Base-by-base conservation (phyloP, 1,284 basidiomycete species). In the Cryptococcus amylolentus region DNA sequence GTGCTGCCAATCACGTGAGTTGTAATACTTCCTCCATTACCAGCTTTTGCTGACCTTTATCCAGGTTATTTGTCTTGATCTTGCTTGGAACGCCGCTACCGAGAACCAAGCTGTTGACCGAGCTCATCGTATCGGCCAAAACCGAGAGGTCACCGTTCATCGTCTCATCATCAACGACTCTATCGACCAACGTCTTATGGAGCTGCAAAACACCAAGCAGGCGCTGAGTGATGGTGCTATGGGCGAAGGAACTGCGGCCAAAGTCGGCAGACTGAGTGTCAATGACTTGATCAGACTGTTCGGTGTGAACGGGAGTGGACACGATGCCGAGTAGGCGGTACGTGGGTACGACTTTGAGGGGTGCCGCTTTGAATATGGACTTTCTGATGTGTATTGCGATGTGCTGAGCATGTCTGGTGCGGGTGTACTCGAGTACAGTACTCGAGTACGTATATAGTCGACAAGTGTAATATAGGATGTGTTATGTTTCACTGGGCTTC, bases 101-200 rank as follows among this genome's bases (percentile, higher is more conserved):
- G 69, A 75, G 58, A 60, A 67, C 23, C 73, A 75, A 63, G 75
- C 75, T 3, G 63, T 72, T 37, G 75, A 77, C 51, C 68, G 78
- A 23, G 68, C 89, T 0, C 94, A 97, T 75, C 86, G 94, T 5
- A 96, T 97, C 58, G 94, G 94, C 1, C 94, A 96, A 76, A 91
- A 84, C 14, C 86, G 81, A 62, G 87, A 87, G 2, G 89, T 93
- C 54, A 80, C 89, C 38, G 86, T 96, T 49, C 92, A 90, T 77
- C 83, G 93, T 41, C 80, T 96, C 2, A 84, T 94, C 46, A 73
- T 77, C 44, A 55, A 50, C 2, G 61, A 75, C 52, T 71, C 76
- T 0, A 72, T 79, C 41, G 78, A 79, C 50, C 67, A 73, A 54
- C 54, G 75, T 26, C 76, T 78, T 26, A 56, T 75, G 38, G 65